Conservation (phyloP, 768 basidiomycete species). For the Xerocomellus intermedius region DNA sequence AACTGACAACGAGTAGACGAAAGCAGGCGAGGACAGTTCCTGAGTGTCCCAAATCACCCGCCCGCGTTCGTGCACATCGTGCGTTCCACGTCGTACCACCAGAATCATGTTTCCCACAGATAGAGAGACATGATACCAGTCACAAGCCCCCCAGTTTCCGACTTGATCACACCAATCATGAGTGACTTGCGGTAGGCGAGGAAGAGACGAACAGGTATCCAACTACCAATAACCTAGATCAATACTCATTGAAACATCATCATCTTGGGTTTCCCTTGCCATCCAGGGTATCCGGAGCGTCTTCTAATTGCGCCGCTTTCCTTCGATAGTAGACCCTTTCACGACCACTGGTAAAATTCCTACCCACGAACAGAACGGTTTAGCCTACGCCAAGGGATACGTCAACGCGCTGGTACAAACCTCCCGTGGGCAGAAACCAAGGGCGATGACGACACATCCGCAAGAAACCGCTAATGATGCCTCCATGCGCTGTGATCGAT, state of each 20-base stretch:
- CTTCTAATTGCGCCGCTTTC: slow-evolving; percentile 2
- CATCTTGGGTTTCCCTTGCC: too few relatives aligned
- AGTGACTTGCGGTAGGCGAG: too few relatives aligned
- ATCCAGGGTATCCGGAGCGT: neutral
- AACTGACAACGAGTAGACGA: too few relatives aligned
- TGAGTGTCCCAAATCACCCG: neutral
- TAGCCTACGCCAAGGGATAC: neutral
- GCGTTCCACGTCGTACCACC: neutral
- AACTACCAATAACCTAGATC: too few relatives aligned
- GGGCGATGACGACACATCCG: slow-evolving; percentile 40
- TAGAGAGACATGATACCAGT: too few relatives aligned
- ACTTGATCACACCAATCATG: too few relatives aligned
- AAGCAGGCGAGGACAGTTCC: neutral
- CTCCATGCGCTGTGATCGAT: slow-evolving; percentile 65
- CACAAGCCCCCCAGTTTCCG: neutral
- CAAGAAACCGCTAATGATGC: slow-evolving; percentile 59
- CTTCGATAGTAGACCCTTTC: slow-evolving; percentile 3
- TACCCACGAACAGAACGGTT: neutral
- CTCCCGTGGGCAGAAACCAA: slow-evolving; percentile 61
- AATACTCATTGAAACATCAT: too few relatives aligned
- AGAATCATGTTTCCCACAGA: neutral
- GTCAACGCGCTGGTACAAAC: slow-evolving; percentile 37
- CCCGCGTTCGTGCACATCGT: neutral
- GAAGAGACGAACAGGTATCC: too few relatives aligned
- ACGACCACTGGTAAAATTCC: slow-evolving; percentile 30